Evolutionary conservation across 148 eudicot species (phyloP), one percentile per base, ranked within the genome.

Genomic region (Chenopodium album): DNA sequence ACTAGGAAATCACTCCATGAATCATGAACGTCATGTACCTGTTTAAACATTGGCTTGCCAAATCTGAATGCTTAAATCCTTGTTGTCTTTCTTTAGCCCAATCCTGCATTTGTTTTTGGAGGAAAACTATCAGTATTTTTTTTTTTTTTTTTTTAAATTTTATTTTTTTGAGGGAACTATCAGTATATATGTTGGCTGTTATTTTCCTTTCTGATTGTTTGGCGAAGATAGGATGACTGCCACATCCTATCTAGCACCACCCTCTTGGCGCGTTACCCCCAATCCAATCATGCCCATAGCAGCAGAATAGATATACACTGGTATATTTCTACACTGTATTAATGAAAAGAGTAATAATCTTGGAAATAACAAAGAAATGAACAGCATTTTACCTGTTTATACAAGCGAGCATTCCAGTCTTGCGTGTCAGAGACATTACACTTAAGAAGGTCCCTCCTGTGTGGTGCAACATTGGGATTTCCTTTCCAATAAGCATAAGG

Each of bases 401-500:
- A 94, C 17, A 94, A 16, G 20, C 89, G 96, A 77, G 98, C 93
- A 59, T 88, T 87, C 94, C 97, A 92, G 60, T 94, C 97, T 77
- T 91, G 89, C 77, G 85, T 79, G 60, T 86, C 91, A 4, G 98
- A 78, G 77, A 87, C 90, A 86, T 94, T 94, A 75, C 98, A 94
- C 28, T 83, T 91, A 16, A 94, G 86, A 60, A 94, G 92, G 79
- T 92, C 97, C 92, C 81, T 87, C 78, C 98, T 87, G 46, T 83
- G 82, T 37, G 83, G 81, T 31, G 94, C 91, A 50, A 94, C 94
- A 4, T 28, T 19, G 4, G 98, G 94, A 80, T 94, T 94, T 37
- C 98, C 98, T 73, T 90, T 92, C 98, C 98, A 94, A 84, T 89
- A 91, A 48, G 94, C 98, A 74, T 90, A 84, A 52, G 98, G 92